Percentiles rank a stretch among this genome's conserved stretches.
These are phyloP conservation scores for Baorangia bicolor DNA, from an alignment of 768 basidiomycete species.

Conservation along the genomic window DNA sequence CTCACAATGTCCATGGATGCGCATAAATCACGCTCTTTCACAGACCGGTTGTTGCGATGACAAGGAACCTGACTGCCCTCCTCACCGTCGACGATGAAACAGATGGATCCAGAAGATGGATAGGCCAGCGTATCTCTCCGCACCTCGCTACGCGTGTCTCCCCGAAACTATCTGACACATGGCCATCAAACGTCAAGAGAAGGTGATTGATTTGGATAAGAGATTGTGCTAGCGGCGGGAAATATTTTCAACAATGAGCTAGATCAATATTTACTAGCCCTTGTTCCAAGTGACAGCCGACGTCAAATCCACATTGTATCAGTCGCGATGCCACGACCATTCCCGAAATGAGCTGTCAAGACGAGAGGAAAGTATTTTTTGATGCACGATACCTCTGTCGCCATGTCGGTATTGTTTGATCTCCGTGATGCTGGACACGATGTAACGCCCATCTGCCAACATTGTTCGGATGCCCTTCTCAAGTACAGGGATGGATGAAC, in stretches of 20 bases:
- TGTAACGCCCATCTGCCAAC: background rate
- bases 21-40: background rate
- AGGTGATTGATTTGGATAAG: slow-evolving; percentile 8
- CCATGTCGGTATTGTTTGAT: background rate
- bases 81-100: slow-evolving; percentile 28
- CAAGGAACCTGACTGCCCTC: slow-evolving; percentile 1
- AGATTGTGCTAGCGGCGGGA: slow-evolving; percentile 10
- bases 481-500: slow-evolving; percentile 2
- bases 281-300: slow-evolving; percentile 22
- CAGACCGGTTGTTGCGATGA: slow-evolving; percentile 13
- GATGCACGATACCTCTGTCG: background rate
- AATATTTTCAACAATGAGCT: slow-evolving; percentile 28
- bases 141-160: slow-evolving; percentile 19
- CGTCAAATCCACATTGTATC: slow-evolving; percentile 20
- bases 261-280: slow-evolving; percentile 12
- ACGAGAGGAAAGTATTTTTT: background rate
- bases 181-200: slow-evolving; percentile 29
- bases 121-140: slow-evolving; percentile 16
- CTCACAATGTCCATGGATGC: background rate
- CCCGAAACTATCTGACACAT: slow-evolving; percentile 20
- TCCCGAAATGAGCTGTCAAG: slow-evolving; percentile 28
- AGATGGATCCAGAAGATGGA: slow-evolving; percentile 9
- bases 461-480: background rate
- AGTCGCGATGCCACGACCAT: slow-evolving; percentile 5
- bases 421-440: background rate